These are phyloP conservation scores for Phalaenopsis aphrodite DNA, from an alignment of 106 monocot species.

Conservation along the genomic window DNA sequence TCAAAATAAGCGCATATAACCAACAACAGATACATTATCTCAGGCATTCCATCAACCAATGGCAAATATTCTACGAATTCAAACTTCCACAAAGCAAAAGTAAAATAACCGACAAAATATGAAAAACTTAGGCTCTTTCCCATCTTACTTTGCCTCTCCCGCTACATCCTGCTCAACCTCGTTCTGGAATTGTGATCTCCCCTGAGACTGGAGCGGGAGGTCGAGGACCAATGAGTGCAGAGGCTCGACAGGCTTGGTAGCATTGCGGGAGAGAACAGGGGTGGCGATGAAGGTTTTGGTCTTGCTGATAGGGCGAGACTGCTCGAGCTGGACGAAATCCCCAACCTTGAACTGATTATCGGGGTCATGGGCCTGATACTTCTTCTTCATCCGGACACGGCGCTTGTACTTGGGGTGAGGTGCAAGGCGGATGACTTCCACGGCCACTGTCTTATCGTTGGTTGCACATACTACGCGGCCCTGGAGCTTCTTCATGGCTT, in stretches of 20 bases:
- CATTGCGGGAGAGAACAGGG: constrained; percentile 32
- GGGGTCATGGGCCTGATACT: constrained; percentile 92
- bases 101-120: not conserved
- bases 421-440: constrained; percentile 68
- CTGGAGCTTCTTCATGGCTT: constrained; percentile 61
- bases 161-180: not conserved
- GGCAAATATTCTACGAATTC: not conserved
- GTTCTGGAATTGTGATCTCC: not conserved
- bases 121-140: not conserved
- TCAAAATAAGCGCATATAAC: not conserved
- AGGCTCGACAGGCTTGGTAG: constrained; percentile 13
- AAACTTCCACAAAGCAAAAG: not conserved
- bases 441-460: constrained; percentile 88
- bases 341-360: constrained; percentile 77
- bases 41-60: constrained; percentile 10
- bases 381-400: constrained; percentile 66
- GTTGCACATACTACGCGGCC: constrained; percentile 62
- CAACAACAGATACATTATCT: not conserved
- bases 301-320: constrained; percentile 89
- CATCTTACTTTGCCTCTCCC: not conserved
- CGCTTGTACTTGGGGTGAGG: constrained; percentile 92
- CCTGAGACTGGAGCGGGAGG: constrained; percentile 37
- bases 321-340: constrained; percentile 76
- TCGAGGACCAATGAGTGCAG: constrained; percentile 14
- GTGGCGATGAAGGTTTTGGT: constrained; percentile 79